phyloP scores from a whole-genome alignment of 129 eudicot genomes.

The Chrysanthemum makinoi region DNA sequence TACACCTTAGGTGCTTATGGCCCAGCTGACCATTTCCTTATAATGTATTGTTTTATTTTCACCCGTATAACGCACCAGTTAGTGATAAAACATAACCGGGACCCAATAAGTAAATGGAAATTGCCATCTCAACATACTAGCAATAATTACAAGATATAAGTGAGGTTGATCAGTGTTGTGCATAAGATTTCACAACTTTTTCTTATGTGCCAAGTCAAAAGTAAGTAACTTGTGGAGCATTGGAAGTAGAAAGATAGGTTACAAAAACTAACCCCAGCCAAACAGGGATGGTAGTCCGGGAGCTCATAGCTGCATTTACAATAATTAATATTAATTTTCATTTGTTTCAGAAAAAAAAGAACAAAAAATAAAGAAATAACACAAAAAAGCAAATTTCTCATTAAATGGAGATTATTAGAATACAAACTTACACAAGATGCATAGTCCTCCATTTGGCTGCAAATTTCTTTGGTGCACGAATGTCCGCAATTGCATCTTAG shows the following conservation, averaged over 20 bases:
- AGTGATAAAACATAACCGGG: too few relatives aligned
- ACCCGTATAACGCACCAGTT: too few relatives aligned
- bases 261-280: constrained; percentile 41
- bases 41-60: too few relatives aligned
- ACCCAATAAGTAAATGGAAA: too few relatives aligned
- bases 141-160: not conserved
- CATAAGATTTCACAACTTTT: not conserved
- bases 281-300: constrained; percentile 50
- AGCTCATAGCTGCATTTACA: constrained; percentile 49
- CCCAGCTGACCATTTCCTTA: too few relatives aligned
- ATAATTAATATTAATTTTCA: not conserved
- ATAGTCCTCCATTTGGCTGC: constrained; percentile 41
- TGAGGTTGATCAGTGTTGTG: not conserved
- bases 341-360: not conserved
- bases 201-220: not conserved
- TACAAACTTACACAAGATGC: constrained; percentile 63
- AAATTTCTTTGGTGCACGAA: constrained; percentile 31
- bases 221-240: not conserved
- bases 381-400: not conserved
- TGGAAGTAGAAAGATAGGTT: not conserved
- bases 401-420: not conserved
- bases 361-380: not conserved
- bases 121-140: not conserved
- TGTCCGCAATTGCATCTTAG: too few relatives aligned
- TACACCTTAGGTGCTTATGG: too few relatives aligned